Conservation (phyloP, 495 filamentous ascomycete species). For the Aspergillus taichungensis region DNA sequence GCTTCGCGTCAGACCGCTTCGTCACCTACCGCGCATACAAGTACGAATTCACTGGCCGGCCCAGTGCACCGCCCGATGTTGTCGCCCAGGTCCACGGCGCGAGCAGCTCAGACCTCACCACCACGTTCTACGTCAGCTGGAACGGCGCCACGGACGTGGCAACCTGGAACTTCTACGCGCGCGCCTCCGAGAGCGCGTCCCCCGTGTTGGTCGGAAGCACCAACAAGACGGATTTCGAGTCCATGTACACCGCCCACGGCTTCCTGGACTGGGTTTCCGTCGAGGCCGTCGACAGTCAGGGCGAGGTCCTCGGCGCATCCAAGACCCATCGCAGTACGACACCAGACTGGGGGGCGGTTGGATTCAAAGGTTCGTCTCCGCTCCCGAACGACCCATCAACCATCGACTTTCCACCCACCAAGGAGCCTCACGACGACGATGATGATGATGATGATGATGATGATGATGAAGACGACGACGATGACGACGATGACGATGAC, state of each 20-base stretch:
- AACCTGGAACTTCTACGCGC: constrained; percentile 32
- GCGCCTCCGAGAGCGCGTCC: constrained; percentile 15
- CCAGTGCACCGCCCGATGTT: constrained; percentile 23
- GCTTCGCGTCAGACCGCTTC: constrained; percentile 27
- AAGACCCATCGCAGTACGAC: too few species aligned
- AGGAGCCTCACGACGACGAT: too few species aligned
- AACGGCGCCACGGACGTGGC: constrained; percentile 40
- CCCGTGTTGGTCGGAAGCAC: constrained; percentile 26
- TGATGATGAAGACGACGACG: too few species aligned
- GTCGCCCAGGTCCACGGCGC: constrained; percentile 32
- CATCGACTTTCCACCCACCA: too few species aligned
- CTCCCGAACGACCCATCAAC: too few species aligned
- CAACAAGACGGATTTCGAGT: constrained; percentile 34
- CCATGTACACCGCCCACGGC: constrained; percentile 35
- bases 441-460: too few species aligned
- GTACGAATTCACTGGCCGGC: constrained; percentile 28
- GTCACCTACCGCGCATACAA: constrained; percentile 38
- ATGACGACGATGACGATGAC: too few species aligned
- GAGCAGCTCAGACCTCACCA: constrained; percentile 21
- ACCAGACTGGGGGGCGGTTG: too few species aligned
- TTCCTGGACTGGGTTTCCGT: constrained; percentile 32
- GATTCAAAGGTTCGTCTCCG: too few species aligned
- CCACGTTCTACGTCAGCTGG: constrained; percentile 39
- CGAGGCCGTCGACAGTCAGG: constrained; percentile 28
- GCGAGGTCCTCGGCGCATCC: constrained; percentile 5